phyloP scores from a whole-genome alignment of 2,329 filamentous ascomycete species.

The Fusarium oxysporum region DNA sequence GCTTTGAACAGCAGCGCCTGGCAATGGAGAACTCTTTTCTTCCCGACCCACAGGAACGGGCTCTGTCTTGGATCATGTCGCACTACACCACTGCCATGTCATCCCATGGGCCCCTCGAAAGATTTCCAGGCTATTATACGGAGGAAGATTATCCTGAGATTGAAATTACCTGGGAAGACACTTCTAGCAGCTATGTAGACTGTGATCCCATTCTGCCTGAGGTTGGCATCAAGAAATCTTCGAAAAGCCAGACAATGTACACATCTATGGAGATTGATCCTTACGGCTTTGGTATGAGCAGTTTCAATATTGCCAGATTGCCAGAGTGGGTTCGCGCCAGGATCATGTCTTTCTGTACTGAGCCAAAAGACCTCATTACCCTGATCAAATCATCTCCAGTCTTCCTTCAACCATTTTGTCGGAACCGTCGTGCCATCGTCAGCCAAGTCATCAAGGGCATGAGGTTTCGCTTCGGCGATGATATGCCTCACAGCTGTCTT shows the following conservation, averaged over 20 bases:
- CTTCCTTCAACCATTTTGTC: neutral
- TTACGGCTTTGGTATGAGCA: neutral
- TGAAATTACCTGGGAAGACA: neutral
- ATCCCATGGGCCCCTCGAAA: neutral
- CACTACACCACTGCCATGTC: neutral
- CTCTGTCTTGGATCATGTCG: neutral
- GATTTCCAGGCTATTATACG: fast-evolving
- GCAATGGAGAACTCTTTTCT: neutral
- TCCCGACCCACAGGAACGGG: fast-evolving
- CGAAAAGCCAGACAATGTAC: fast-evolving
- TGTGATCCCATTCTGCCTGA: neutral
- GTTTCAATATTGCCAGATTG: neutral
- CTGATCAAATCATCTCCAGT: neutral
- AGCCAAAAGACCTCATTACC: neutral
- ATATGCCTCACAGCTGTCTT: neutral
- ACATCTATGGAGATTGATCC: neutral
- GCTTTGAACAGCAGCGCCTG: neutral
- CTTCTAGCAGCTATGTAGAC: neutral
- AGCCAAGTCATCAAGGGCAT: neutral
- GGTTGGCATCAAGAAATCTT: neutral
- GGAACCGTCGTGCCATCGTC: neutral
- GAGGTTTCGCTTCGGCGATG: neutral
- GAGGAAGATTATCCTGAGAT: neutral
- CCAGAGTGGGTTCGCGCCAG: neutral
- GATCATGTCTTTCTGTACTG: neutral